Evolutionary conservation across 2,329 filamentous ascomycete genomes (phyloP).

Genomic region (Curvularia eragrostidis): DNA sequence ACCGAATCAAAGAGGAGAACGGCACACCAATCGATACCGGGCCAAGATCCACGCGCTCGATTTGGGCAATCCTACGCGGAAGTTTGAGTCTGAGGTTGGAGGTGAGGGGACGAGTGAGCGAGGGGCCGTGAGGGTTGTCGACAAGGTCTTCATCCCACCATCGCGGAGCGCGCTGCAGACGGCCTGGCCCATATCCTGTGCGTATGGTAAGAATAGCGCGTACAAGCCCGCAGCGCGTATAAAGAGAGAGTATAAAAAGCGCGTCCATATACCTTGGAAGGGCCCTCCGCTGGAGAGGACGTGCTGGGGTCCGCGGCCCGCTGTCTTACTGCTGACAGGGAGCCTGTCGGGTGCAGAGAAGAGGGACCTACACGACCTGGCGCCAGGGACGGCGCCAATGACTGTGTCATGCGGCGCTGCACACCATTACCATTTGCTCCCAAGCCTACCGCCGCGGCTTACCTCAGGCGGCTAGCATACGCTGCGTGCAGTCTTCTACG

Average conservation of each 20-base stretch:
- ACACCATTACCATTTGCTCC: slow-evolving; percentile 20
- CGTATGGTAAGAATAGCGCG: background rate
- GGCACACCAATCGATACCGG: slow-evolving; percentile 37
- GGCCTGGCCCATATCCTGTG: background rate
- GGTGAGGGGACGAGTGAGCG: slow-evolving; percentile 17
- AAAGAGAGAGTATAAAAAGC: background rate
- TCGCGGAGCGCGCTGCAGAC: background rate
- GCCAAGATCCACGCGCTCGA: slow-evolving; percentile 28
- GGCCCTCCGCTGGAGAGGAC: background rate
- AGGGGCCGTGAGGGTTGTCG: slow-evolving; percentile 1
- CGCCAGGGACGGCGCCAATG: slow-evolving; percentile 33
- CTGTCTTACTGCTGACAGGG: slow-evolving; percentile 14
- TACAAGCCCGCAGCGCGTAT: background rate
- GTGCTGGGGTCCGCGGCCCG: slow-evolving; percentile 11
- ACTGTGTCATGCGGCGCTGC: slow-evolving; percentile 30
- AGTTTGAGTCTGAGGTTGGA: slow-evolving; percentile 8
- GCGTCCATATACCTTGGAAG: too few relatives aligned
- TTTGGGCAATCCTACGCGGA: slow-evolving; percentile 12
- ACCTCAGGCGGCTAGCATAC: slow-evolving; percentile 11
- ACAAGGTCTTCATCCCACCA: background rate
- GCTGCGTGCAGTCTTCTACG: slow-evolving; percentile 6
- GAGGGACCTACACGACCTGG: slow-evolving; percentile 16
- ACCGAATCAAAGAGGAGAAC: slow-evolving; percentile 40
- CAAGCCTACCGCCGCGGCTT: slow-evolving; percentile 11
- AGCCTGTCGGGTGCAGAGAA: background rate